A percentile compares a stretch with the other conserved stretches of the same genome.
Conservation (phyloP, 1,284 basidiomycete genomes). For the Ustilago esculenta region DNA sequence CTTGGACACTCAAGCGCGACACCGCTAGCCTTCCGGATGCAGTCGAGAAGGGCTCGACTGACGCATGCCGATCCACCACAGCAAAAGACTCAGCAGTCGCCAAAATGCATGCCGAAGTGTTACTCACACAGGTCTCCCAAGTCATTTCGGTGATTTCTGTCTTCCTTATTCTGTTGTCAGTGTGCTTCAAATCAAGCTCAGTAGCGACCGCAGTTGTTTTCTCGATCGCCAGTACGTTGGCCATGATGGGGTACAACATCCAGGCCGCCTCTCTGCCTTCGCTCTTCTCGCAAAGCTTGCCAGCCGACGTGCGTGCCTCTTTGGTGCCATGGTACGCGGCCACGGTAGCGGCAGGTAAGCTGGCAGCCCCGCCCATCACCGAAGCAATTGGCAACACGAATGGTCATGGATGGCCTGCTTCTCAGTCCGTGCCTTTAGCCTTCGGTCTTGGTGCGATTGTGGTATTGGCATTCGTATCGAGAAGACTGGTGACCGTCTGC, state of each 20-base stretch:
- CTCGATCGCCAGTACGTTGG: constrained; percentile 5
- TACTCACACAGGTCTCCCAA: constrained; percentile 10
- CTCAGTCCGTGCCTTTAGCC: constrained; percentile 6
- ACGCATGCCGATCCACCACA: no score
- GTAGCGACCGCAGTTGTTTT: constrained; percentile 7
- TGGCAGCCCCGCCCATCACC: constrained; percentile 17
- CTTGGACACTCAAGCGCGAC: not conserved
- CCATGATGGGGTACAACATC: constrained; percentile 15
- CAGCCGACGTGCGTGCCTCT: constrained; percentile 6
- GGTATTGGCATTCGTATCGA: constrained; percentile 2
- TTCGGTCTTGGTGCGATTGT: constrained; percentile 3
- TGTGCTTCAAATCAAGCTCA: not conserved
- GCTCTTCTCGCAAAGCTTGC: constrained; percentile 17
- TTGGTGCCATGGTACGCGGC: constrained; percentile 20
- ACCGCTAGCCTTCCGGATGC: not conserved
- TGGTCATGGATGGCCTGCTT: constrained; percentile 9
- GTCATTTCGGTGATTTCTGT: constrained; percentile 4
- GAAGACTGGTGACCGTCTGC: constrained; percentile 4
- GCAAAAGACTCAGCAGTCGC: not conserved
- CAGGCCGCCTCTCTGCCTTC: constrained; percentile 16
- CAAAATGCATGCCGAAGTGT: constrained; percentile 3
- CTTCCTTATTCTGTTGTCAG: constrained; percentile 1
- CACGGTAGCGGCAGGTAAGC: constrained; percentile 21
- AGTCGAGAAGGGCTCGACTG: not conserved
- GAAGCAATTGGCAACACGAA: constrained; percentile 1